Base-by-base conservation (phyloP, 345 rosid genomes). In the Abelmoschus esculentus region DNA sequence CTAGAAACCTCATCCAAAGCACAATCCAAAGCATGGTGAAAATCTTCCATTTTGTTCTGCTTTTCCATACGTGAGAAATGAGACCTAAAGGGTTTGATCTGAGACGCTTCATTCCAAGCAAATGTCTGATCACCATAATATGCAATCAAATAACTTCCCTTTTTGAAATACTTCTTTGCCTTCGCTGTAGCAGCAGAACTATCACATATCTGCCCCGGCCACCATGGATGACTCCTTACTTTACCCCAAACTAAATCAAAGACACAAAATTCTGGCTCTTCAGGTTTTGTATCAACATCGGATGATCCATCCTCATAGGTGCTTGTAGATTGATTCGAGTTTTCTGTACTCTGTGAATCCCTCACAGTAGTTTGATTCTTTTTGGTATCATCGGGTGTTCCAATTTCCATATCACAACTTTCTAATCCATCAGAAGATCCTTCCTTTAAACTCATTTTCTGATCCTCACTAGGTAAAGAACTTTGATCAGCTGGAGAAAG, bases 191-290 rank as follows among this genome's bases (percentile, higher is more conserved):
- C 86, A 52, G 70, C 88, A 3, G 84, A 82, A 75, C 69, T 61
- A 69, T 85, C 87, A 80, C 85, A 79, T 67, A 87, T 79, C 78
- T 89, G 95, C 58, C 89, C 93, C 8, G 96, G 97, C 97, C 98
- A 90, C 98, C 98, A 93, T 0, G 96, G 97, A 80, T 90, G 92
- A 76, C 97, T 87, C 80, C 84, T 84, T 22, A 87, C 92, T 76
- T 93, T 92, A 59, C 86, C 96, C 98, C 98, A 93, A 31, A 93
- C 90, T 64, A 93, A 78, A 81, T 90, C 96, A 15, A 81, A 72
- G 14, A 64, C 84, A 79, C 80, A 46, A 36, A 85, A 68, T 54
- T 66, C 77, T 40, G 5, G 32, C 49, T 75, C 77, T 1, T 52
- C 54, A 42, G 71, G 14, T 59, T 50, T 70, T 28, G 38, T 66